A percentile compares a stretch with the other conserved stretches of the same genome.
phyloP scores from a whole-genome alignment of 192 early-diverging fungal species.

The Borealophlyctis nickersoniae region DNA sequence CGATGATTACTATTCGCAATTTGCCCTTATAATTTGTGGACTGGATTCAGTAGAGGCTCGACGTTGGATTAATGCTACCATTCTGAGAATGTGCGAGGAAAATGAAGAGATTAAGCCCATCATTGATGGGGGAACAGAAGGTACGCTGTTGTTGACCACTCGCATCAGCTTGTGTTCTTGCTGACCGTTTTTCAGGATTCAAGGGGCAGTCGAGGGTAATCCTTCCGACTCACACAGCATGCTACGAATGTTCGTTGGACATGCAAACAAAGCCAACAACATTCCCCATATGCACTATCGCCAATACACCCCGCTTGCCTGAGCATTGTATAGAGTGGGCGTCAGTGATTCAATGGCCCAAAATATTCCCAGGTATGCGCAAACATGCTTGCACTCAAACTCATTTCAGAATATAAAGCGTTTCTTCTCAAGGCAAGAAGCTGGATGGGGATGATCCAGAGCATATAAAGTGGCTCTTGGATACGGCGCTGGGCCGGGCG shows the following conservation, averaged over 20 bases:
- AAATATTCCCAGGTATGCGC: slow-evolving; percentile 63
- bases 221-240: slow-evolving; percentile 77
- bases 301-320: slow-evolving; percentile 94
- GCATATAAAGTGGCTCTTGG: slow-evolving; percentile 49
- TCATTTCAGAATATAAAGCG: slow-evolving; percentile 48
- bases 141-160: slow-evolving; percentile 21
- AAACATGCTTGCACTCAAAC: slow-evolving; percentile 68
- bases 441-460: slow-evolving; percentile 74
- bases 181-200: slow-evolving; percentile 56
- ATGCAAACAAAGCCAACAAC: slow-evolving; percentile 86
- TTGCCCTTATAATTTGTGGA: slow-evolving; percentile 87
- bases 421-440: slow-evolving; percentile 70
- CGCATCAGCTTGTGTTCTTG: neutral
- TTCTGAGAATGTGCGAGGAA: slow-evolving; percentile 74
- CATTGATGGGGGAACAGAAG: slow-evolving; percentile 95
- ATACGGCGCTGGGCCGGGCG: slow-evolving; percentile 85
- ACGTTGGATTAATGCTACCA: slow-evolving; percentile 94
- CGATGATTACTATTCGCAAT: slow-evolving; percentile 85
- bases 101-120: slow-evolving; percentile 77
- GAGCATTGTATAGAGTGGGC: slow-evolving; percentile 99
- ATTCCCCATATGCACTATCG: slow-evolving; percentile 97
- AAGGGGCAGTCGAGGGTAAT: slow-evolving; percentile 94
- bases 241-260: slow-evolving; percentile 94
- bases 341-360: slow-evolving; percentile 89
- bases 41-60: slow-evolving; percentile 93